Evolutionary conservation across 2,329 filamentous ascomycete genomes (phyloP).

Genomic region (Xylaria sp.): DNA sequence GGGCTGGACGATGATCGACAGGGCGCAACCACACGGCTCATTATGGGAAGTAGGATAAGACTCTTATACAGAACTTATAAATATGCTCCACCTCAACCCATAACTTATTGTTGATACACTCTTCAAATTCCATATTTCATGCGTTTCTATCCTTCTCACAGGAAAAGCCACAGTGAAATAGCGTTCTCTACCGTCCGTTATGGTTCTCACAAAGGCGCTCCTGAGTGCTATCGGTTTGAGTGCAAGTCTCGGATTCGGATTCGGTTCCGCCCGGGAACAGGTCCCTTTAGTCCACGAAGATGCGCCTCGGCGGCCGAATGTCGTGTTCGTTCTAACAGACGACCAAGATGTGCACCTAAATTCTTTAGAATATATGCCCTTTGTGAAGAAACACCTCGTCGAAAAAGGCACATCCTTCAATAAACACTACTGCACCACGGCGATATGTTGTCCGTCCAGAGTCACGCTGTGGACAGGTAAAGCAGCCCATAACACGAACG

Average conservation of each 20-base stretch:
- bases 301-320: constrained; percentile 55
- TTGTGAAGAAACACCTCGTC: constrained; percentile 61
- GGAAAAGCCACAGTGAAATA: not conserved
- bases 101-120: not conserved
- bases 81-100: not conserved
- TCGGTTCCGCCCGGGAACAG: constrained; percentile 24
- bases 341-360: constrained; percentile 69
- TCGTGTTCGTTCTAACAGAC: constrained; percentile 71
- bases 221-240: constrained; percentile 24
- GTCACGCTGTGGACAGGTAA: constrained; percentile 69
- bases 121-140: not conserved
- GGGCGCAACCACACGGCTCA: not conserved
- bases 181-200: constrained; percentile 7
- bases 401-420: constrained; percentile 64
- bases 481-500: constrained; percentile 71
- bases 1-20: not conserved
- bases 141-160: too few species aligned
- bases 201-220: constrained; percentile 31
- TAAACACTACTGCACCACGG: constrained; percentile 65
- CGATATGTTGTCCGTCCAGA: constrained; percentile 55
- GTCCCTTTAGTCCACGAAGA: not conserved
- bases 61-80: not conserved
- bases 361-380: constrained; percentile 65
- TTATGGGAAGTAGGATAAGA: too few species aligned
- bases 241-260: constrained; percentile 7